phyloP scores from a whole-genome alignment of 768 basidiomycete species.

The Suillus placidus region DNA sequence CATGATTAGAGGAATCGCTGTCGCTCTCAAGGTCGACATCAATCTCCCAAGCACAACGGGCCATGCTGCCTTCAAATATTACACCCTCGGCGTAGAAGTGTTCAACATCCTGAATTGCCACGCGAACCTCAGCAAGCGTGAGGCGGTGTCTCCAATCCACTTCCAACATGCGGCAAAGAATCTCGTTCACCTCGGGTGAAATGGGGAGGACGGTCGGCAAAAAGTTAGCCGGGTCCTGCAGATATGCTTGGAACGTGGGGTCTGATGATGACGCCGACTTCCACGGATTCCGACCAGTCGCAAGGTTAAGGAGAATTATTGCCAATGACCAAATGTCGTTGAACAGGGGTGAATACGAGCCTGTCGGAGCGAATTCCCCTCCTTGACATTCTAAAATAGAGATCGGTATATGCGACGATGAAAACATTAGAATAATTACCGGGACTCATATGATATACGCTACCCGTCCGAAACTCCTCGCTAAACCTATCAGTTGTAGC shows the following conservation, averaged over 20 bases:
- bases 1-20: constrained; percentile 57
- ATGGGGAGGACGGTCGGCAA: constrained; percentile 86
- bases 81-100: constrained; percentile 76
- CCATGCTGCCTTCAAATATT: constrained; percentile 80
- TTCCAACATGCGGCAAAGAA: constrained; percentile 74
- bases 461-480: constrained; percentile 92
- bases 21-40: constrained; percentile 67
- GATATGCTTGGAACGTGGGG: constrained; percentile 87
- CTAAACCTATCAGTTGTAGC: constrained; percentile 86
- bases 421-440: constrained; percentile 39
- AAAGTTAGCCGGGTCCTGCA: constrained; percentile 74
- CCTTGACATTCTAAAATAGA: constrained; percentile 78
- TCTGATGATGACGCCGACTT: constrained; percentile 82
- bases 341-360: constrained; percentile 79
- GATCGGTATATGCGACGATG: constrained; percentile 20
- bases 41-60: constrained; percentile 76
- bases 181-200: constrained; percentile 68
- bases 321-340: constrained; percentile 98
- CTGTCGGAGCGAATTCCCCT: constrained; percentile 60
- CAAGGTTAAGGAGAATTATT: constrained; percentile 93
- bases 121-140: constrained; percentile 51
- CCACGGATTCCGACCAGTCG: constrained; percentile 96
- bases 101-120: constrained; percentile 55
- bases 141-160: constrained; percentile 63
- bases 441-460: constrained; percentile 98